phyloP scores from a whole-genome alignment of 78 protist genomes.

The Paratrimastix pyriformis region DNA sequence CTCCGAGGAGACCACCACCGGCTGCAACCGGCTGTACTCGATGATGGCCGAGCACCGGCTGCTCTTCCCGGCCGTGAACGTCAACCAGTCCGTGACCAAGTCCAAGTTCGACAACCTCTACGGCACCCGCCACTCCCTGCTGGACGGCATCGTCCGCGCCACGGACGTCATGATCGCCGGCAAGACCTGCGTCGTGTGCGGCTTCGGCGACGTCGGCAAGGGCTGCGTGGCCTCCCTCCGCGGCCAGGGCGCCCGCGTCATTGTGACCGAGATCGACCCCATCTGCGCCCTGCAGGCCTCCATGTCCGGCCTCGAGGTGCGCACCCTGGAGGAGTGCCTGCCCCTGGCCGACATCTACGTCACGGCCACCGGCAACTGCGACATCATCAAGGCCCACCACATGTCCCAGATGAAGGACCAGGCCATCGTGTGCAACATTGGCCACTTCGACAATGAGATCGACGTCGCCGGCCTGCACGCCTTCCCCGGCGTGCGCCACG shows the following conservation, averaged over 20 bases:
- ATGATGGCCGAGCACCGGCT: conserved; percentile 72
- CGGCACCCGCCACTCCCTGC: conserved; percentile 94
- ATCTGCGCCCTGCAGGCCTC: conserved; percentile 98
- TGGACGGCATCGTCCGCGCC: conserved; percentile 96
- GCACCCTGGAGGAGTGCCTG: conserved; percentile 75
- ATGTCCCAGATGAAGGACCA: conserved; percentile 86
- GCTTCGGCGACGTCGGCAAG: conserved; percentile 98
- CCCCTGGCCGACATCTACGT: conserved; percentile 76
- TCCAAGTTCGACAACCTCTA: conserved; percentile 98
- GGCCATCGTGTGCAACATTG: conserved; percentile 98
- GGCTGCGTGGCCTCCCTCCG: conserved; percentile 87
- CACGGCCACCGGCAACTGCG: conserved; percentile 95
- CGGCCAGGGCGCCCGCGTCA: conserved; percentile 79
- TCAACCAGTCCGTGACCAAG: conserved; percentile 98
- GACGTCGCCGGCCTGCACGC: conserved; percentile 75
- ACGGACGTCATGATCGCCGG: conserved; percentile 99
- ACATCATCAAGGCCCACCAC: conserved; percentile 78
- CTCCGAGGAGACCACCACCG: conserved; percentile 99
- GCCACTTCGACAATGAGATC: conserved; percentile 98
- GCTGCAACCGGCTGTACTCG: conserved; percentile 90
- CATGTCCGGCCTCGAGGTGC: conserved; percentile 93
- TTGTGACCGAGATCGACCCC: conserved; percentile 97
- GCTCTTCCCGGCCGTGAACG: conserved; percentile 97
- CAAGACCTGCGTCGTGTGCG: conserved; percentile 84
- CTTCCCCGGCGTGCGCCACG: conserved; percentile 51